Evolutionary conservation across 2,329 filamentous ascomycete species (phyloP).

Genomic region (Alternaria triticina): DNA sequence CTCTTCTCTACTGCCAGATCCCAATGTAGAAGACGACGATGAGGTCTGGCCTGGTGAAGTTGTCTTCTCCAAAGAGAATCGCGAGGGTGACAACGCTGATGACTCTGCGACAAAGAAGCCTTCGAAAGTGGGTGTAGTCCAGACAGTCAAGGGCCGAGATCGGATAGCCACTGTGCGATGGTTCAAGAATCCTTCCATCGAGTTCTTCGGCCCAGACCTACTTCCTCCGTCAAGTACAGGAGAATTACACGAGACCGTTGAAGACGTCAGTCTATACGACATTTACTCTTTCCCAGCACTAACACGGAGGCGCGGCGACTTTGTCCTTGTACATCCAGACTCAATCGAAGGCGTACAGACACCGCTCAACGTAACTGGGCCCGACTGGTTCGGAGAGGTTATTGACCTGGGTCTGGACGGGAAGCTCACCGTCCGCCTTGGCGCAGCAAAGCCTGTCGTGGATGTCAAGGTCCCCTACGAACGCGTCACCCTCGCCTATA

Average conservation of each 20-base stretch:
- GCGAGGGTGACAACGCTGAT: constrained; percentile 15
- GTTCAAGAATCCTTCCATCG: constrained; percentile 51
- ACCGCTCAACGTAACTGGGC: constrained; percentile 24
- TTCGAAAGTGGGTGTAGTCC: constrained; percentile 62
- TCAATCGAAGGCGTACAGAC: constrained; percentile 16
- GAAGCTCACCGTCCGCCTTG: constrained; percentile 60
- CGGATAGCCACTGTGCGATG: constrained; percentile 63
- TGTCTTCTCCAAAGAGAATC: constrained; percentile 55
- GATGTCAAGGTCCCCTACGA: constrained; percentile 60
- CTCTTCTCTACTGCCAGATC: constrained; percentile 57
- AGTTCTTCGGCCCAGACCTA: constrained; percentile 45
- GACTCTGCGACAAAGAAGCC: constrained; percentile 49
- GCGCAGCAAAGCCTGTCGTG: constrained; percentile 55
- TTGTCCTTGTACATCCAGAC: constrained; percentile 57
- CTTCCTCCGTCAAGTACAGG: constrained; percentile 54
- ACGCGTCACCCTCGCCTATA: constrained; percentile 56
- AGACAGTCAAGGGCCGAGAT: constrained; percentile 62
- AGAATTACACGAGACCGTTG: constrained; percentile 47
- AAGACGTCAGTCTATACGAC: constrained; percentile 66
- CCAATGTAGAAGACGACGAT: constrained; percentile 61
- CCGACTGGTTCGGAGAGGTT: constrained; percentile 64
- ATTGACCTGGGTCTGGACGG: constrained; percentile 62
- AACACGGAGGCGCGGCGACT: constrained; percentile 58
- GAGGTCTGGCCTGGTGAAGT: constrained; percentile 65
- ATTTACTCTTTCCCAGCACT: constrained; percentile 59